Conservation (phyloP, 1,284 basidiomycete species). For the Tilletiopsis washingtonensis region DNA sequence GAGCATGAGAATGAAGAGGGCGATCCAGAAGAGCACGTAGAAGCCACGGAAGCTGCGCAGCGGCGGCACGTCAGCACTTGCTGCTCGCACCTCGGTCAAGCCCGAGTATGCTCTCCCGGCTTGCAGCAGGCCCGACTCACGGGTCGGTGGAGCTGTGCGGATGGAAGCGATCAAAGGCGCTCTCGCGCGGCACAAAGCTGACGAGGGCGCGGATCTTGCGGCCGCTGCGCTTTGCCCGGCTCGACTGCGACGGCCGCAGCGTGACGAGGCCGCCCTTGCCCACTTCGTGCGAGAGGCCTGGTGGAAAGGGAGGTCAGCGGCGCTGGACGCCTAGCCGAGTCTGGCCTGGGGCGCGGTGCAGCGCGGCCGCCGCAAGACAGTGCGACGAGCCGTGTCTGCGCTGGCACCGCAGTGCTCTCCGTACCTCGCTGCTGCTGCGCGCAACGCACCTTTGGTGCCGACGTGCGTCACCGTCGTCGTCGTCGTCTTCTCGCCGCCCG, state of each 20-base stretch:
- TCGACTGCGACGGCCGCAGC: conserved; percentile 21
- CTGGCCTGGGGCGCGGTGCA: neutral
- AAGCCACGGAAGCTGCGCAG: conserved; percentile 40
- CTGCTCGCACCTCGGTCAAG: neutral
- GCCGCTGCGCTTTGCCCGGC: conserved; percentile 3
- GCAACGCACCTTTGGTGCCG: no score
- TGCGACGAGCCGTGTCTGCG: no score
- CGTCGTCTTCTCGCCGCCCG: no score
- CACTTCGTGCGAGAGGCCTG: conserved; percentile 19
- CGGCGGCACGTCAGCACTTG: neutral
- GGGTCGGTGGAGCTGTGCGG: conserved; percentile 9
- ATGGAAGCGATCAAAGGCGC: conserved; percentile 38
- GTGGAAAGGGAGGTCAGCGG: neutral
- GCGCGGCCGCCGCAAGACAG: no score
- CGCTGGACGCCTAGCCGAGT: no score
- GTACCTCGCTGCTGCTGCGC: no score
- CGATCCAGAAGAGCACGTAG: conserved; percentile 46
- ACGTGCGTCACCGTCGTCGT: no score
- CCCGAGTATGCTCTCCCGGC: no score
- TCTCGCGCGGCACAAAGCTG: conserved; percentile 25
- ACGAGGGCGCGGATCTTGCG: conserved; percentile 36
- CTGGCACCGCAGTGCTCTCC: no score
- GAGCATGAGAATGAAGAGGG: conserved; percentile 36
- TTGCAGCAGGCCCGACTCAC: no score
- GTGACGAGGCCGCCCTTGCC: conserved; percentile 27